These are phyloP conservation scores for Farysia itapuensis DNA, from an alignment of 1,284 basidiomycete species.

Conservation along the genomic window DNA sequence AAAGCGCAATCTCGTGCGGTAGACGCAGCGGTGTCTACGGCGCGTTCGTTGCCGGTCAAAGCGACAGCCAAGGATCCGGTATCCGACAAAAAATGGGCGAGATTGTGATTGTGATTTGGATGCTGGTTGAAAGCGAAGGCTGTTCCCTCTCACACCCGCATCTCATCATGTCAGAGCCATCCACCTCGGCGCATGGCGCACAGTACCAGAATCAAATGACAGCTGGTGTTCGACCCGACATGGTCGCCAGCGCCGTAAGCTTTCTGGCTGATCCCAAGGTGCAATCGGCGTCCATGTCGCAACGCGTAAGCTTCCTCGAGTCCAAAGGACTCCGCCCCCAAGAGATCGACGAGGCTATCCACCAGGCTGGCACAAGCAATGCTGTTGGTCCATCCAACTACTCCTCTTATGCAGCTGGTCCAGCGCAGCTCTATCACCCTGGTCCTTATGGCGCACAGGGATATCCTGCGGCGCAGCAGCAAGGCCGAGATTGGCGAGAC, in stretches of 20 bases:
- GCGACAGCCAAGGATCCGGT: no score
- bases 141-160: no score
- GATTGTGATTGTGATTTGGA: no score
- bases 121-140: no score
- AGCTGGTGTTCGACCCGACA: conserved; percentile 43
- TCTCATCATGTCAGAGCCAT: conserved; percentile 29
- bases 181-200: conserved; percentile 24
- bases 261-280: conserved; percentile 64
- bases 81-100: no score
- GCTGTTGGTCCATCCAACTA: conserved; percentile 10
- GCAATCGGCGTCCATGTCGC: conserved; percentile 72
- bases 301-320: conserved; percentile 88
- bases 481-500: conserved; percentile 55
- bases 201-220: conserved; percentile 14
- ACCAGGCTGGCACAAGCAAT: conserved; percentile 58
- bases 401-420: conserved; percentile 17
- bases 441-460: conserved; percentile 14
- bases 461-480: conserved; percentile 17
- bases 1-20: no score
- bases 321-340: conserved; percentile 81
- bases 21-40: no score
- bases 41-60: no score
- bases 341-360: conserved; percentile 86
- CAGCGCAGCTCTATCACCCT: conserved; percentile 29
- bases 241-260: conserved; percentile 52